Conservation (phyloP, 768 basidiomycete species). For the Collybia sordida region DNA sequence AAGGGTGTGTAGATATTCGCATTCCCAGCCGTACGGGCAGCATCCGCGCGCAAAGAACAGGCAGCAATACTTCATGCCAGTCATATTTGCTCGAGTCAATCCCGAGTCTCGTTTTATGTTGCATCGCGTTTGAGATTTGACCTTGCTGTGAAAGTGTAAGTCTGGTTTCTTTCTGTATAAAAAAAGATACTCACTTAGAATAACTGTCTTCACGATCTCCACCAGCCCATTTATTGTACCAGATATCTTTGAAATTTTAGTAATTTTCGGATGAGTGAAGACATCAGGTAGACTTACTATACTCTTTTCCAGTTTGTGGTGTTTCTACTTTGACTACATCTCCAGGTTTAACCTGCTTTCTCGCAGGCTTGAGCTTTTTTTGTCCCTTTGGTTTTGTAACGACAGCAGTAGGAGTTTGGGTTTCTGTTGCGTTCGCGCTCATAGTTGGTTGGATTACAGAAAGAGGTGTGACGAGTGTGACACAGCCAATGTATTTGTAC, state of each 20-base stretch:
- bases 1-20: constrained; percentile 91
- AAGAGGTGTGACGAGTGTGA: constrained; percentile 3
- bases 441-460: constrained; percentile 18
- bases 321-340: constrained; percentile 89
- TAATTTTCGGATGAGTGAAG: neutral
- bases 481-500: constrained; percentile 1
- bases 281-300: constrained; percentile 60
- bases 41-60: constrained; percentile 96
- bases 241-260: constrained; percentile 62
- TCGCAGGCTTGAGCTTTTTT: constrained; percentile 87
- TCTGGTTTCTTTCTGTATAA: neutral
- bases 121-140: constrained; percentile 91
- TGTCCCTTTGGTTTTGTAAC: constrained; percentile 11
- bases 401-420: constrained; percentile 13
- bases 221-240: constrained; percentile 99
- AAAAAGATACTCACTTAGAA: constrained; percentile 68
- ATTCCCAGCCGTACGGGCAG: constrained; percentile 98
- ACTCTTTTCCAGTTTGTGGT: constrained; percentile 92
- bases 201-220: constrained; percentile 97
- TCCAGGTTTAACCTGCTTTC: constrained; percentile 89
- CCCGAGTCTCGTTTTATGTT: constrained; percentile 87
- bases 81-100: constrained; percentile 92
- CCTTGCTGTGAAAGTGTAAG: constrained; percentile 59
- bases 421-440: constrained; percentile 28
- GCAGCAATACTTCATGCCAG: constrained; percentile 90